Percentiles rank a stretch among this genome's conserved stretches.
These are phyloP conservation scores for Periconia sp. DNA, from an alignment of 2,329 filamentous ascomycete genomes.

Conservation along the genomic window DNA sequence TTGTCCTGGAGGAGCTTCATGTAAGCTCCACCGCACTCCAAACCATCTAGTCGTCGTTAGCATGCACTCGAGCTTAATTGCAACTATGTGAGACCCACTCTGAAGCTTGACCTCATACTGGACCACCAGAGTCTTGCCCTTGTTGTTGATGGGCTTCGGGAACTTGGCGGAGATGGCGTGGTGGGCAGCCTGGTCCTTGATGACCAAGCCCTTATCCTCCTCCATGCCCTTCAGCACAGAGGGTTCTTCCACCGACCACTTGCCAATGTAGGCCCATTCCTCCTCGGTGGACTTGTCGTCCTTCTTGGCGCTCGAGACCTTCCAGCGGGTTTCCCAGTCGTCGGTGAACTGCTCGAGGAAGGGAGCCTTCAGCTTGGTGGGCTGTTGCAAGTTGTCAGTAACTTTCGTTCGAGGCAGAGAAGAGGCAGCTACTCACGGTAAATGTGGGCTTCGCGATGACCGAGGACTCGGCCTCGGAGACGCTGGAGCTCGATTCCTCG, in stretches of 20 bases:
- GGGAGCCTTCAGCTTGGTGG: constrained; percentile 84
- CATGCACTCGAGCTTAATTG: constrained; percentile 1
- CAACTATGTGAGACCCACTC: constrained; percentile 66
- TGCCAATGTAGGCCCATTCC: constrained; percentile 96
- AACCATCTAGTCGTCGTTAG: constrained; percentile 69
- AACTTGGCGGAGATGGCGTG: constrained; percentile 99
- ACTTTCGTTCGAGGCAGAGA: neutral
- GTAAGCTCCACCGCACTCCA: constrained; percentile 98
- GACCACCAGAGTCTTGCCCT: constrained; percentile 94
- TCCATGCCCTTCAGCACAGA: constrained; percentile 87
- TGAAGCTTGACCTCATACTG: constrained; percentile 99
- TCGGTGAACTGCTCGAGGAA: constrained; percentile 99
- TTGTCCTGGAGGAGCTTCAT: constrained; percentile 98
- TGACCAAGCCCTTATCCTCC: constrained; percentile 93
- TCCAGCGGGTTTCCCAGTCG: constrained; percentile 93
- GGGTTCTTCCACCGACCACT: constrained; percentile 97
- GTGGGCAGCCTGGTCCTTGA: constrained; percentile 97
- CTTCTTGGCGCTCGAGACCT: constrained; percentile 96
- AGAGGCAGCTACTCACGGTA: constrained; percentile 69
- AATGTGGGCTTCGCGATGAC: constrained; percentile 78
- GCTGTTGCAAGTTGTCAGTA: constrained; percentile 61
- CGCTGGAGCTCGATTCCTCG: constrained; percentile 58
- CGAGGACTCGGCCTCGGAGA: constrained; percentile 56
- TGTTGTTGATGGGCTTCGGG: constrained; percentile 94
- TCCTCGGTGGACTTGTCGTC: constrained; percentile 75